Conservation (phyloP, 139 green algal species). For the Pedinophyceae sp. region DNA sequence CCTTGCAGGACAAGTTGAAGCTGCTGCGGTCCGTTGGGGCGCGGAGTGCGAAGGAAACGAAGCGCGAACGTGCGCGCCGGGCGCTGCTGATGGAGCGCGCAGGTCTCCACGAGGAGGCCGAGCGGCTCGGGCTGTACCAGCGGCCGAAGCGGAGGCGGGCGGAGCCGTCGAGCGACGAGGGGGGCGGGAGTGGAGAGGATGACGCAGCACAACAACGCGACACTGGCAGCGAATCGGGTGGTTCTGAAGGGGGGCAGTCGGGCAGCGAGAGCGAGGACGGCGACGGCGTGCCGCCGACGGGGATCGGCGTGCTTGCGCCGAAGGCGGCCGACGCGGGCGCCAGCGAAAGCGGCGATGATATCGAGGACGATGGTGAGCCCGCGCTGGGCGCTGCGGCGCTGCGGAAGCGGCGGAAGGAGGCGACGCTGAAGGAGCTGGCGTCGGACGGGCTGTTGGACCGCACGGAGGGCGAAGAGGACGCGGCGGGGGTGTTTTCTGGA, state of each 20-base stretch:
- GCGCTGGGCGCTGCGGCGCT: not conserved
- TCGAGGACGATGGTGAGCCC: no score
- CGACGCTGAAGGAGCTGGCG: not conserved
- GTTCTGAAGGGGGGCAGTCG: no score
- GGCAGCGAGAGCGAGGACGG: no score
- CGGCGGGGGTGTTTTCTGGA: no score
- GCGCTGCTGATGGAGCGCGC: slow-evolving; percentile 39
- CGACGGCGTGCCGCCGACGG: no score
- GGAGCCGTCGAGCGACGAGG: no score
- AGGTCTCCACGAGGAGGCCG: slow-evolving; percentile 20
- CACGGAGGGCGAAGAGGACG: not conserved
- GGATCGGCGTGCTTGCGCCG: no score
- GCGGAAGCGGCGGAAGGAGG: not conserved
- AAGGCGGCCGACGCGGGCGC: no score
- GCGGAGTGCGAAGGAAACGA: slow-evolving; percentile 44
- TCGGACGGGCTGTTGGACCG: not conserved
- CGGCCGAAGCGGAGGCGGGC: no score
- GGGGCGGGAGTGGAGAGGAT: not conserved
- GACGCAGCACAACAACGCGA: not conserved
- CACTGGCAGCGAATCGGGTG: no score
- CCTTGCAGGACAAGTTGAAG: not conserved
- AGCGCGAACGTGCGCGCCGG: slow-evolving; percentile 41
- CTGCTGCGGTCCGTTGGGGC: not conserved
- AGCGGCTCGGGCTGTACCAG: slow-evolving; percentile 7
- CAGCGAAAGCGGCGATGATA: no score